A percentile compares a stretch with the other conserved stretches of the same genome.
Evolutionary conservation across 2,329 filamentous ascomycete genomes (phyloP).

Genomic region (Nemania serpens): DNA sequence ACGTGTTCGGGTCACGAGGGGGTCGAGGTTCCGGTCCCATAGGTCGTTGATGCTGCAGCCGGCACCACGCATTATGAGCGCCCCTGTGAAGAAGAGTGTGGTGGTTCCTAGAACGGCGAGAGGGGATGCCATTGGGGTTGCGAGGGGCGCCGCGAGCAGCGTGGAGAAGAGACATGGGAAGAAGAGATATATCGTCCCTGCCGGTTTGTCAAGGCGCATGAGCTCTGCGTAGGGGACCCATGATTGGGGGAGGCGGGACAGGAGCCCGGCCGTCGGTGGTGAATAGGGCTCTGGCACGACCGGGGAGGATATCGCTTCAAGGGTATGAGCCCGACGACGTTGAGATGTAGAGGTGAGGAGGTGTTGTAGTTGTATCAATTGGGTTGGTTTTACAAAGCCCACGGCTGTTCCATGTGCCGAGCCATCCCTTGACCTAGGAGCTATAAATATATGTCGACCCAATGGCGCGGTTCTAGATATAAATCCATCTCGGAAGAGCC

Average conservation of each 20-base stretch:
- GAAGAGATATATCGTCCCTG: conserved; percentile 83
- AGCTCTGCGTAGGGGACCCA: conserved; percentile 84
- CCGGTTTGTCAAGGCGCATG: conserved; percentile 78
- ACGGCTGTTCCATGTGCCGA: conserved; percentile 24
- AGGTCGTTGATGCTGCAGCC: conserved; percentile 91
- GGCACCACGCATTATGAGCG: conserved; percentile 83
- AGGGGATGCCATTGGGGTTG: conserved; percentile 63
- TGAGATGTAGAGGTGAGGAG: conserved; percentile 10
- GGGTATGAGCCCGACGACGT: conserved; percentile 33
- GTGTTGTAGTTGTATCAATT: conserved; percentile 18
- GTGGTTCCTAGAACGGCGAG: conserved; percentile 66
- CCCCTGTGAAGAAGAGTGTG: conserved; percentile 74
- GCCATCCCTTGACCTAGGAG: conserved; percentile 13
- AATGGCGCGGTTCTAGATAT: conserved; percentile 12
- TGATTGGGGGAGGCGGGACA: conserved; percentile 70
- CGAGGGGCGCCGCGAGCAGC: conserved; percentile 74
- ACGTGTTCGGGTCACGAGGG: conserved; percentile 75
- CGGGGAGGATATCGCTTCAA: conserved; percentile 32
- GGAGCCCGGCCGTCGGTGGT: conserved; percentile 72
- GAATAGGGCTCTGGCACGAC: conserved; percentile 53
- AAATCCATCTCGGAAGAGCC: conserved; percentile 4
- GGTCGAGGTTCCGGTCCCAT: conserved; percentile 87
- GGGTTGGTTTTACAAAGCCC: conserved; percentile 27
- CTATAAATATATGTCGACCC: conserved; percentile 16
- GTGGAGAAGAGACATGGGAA: conserved; percentile 87